These are phyloP conservation scores for Russula emetica DNA, from an alignment of 768 basidiomycete genomes.

Conservation along the genomic window DNA sequence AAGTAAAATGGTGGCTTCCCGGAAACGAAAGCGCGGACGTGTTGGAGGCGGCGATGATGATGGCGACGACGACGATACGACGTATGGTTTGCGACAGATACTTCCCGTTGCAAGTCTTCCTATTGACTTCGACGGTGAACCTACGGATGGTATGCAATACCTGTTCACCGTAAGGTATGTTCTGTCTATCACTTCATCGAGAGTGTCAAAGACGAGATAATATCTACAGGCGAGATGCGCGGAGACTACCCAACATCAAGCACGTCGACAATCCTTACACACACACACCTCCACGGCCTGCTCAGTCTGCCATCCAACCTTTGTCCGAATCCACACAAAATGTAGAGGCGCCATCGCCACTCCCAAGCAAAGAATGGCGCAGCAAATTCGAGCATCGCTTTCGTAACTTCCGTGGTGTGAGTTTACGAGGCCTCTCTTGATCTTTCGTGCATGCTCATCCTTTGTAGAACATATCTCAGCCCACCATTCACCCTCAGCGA, in stretches of 20 bases:
- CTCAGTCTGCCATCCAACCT: conserved; percentile 23
- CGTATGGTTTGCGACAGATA: conserved; percentile 60
- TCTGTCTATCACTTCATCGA: conserved; percentile 5
- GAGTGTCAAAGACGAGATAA: conserved; percentile 4
- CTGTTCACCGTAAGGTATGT: conserved; percentile 74
- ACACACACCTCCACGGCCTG: conserved; percentile 27
- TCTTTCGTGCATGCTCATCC: conserved; percentile 2
- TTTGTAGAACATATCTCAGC: conserved; percentile 60
- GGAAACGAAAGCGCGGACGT: conserved; percentile 56
- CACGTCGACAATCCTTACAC: conserved; percentile 70
- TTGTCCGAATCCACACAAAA: conserved; percentile 25
- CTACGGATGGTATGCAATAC: conserved; percentile 72
- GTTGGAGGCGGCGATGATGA: conserved; percentile 38
- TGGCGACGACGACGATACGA: conserved; percentile 59
- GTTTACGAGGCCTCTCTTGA: neutral
- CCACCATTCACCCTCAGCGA: conserved; percentile 48
- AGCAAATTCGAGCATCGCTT: conserved; percentile 53
- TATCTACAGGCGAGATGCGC: conserved; percentile 61
- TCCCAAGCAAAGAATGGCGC: conserved; percentile 71
- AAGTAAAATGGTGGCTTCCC: conserved; percentile 21
- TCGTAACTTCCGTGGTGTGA: conserved; percentile 61
- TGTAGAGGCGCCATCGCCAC: conserved; percentile 33
- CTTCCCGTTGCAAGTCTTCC: conserved; percentile 80
- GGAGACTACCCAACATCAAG: conserved; percentile 57
- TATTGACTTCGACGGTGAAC: conserved; percentile 58